Evolutionary conservation across 345 rosid species (phyloP).

Genomic region (Dovyalis caffra): DNA sequence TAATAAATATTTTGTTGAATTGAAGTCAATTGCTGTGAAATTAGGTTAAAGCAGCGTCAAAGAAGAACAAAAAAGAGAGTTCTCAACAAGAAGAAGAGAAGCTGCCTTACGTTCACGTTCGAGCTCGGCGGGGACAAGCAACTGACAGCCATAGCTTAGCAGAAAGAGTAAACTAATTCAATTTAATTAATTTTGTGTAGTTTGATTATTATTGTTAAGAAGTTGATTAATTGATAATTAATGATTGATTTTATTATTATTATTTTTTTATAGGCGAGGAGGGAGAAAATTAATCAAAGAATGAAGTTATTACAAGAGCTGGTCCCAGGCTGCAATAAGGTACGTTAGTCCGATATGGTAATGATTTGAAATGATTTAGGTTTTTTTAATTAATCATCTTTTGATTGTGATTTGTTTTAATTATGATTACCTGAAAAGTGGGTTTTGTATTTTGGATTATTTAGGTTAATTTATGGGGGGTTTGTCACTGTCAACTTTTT

Average conservation of each 20-base stretch:
- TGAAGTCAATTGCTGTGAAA: background rate
- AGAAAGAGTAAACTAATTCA: conserved; percentile 49
- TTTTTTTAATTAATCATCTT: background rate
- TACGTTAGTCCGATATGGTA: conserved; percentile 46
- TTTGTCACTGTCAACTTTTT: conserved; percentile 53
- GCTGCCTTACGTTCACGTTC: conserved; percentile 72
- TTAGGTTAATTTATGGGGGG: conserved; percentile 30
- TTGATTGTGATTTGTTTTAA: background rate
- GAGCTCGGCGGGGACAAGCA: conserved; percentile 82
- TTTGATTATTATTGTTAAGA: conserved; percentile 5
- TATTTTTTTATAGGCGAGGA: conserved; percentile 50
- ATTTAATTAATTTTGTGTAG: background rate
- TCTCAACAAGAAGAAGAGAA: conserved; percentile 45
- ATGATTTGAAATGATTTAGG: background rate
- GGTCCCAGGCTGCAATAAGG: conserved; percentile 93
- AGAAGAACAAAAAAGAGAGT: conserved; percentile 49
- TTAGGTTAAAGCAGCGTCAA: conserved; percentile 42
- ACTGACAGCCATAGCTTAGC: conserved; percentile 84
- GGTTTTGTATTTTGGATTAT: conserved; percentile 26
- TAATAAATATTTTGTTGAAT: background rate
- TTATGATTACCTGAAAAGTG: background rate
- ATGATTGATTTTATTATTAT: background rate
- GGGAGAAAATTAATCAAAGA: conserved; percentile 73
- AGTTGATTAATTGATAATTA: conserved; percentile 11
- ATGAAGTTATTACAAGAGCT: conserved; percentile 78